phyloP scores from a whole-genome alignment of 1,139 yeast genomes.

The Williopsis jadinii region DNA sequence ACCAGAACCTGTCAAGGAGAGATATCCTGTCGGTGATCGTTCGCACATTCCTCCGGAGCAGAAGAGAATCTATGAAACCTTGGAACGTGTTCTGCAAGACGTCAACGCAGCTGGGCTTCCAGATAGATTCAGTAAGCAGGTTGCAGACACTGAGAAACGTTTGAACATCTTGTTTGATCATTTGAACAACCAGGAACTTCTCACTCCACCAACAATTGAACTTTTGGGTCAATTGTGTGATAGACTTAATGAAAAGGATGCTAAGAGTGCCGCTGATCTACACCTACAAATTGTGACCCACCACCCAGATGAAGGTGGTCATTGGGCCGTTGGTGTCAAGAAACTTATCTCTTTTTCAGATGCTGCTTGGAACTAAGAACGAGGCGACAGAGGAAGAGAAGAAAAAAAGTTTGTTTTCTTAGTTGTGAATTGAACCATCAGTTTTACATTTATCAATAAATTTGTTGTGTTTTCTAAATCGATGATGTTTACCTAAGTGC shows the following conservation, averaged over 20 bases:
- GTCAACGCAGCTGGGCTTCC: constrained; percentile 68
- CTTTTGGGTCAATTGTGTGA: constrained; percentile 46
- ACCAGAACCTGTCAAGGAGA: constrained; percentile 28
- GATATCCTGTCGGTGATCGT: constrained; percentile 63
- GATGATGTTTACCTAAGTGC: too few species aligned
- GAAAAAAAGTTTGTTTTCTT: too few species aligned
- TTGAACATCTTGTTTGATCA: constrained; percentile 71
- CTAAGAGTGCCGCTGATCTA: constrained; percentile 48
- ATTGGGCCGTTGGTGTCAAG: constrained; percentile 92
- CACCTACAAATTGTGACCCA: constrained; percentile 58
- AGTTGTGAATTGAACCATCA: too few species aligned
- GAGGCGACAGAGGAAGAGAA: too few species aligned
- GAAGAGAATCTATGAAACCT: constrained; percentile 49
- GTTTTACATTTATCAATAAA: too few species aligned
- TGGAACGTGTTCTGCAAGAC: constrained; percentile 47
- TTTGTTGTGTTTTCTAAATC: too few species aligned
- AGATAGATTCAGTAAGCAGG: constrained; percentile 64
- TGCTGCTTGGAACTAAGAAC: constrained; percentile 15
- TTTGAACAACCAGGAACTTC: constrained; percentile 65
- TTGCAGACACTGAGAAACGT: constrained; percentile 77
- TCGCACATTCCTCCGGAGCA: constrained; percentile 57
- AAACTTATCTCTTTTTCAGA: constrained; percentile 73
- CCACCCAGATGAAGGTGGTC: constrained; percentile 71
- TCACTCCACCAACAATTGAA: constrained; percentile 49
- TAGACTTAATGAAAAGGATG: constrained; percentile 49